Percentiles rank a stretch among this genome's conserved stretches.
These are phyloP conservation scores for Barnettozyma californica DNA, from an alignment of 805 yeast genomes.

Conservation along the genomic window DNA sequence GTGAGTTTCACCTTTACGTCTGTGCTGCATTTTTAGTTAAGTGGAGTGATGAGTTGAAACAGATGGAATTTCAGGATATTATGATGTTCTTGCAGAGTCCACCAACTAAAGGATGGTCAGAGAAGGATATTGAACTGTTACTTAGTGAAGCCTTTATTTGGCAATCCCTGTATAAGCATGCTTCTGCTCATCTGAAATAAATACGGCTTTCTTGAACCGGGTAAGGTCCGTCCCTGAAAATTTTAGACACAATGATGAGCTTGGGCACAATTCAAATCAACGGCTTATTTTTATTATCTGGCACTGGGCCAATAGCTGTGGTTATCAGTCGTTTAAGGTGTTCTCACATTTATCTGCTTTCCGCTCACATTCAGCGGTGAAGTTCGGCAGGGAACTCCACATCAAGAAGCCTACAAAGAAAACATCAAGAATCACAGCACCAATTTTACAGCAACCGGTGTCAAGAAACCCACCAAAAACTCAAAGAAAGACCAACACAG, in stretches of 20 bases:
- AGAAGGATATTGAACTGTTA: slow-evolving; percentile 84
- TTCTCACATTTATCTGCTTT: neutral
- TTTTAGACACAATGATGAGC: neutral
- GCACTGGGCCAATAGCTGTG: neutral
- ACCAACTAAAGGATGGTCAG: slow-evolving; percentile 83
- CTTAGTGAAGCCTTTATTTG: slow-evolving; percentile 95
- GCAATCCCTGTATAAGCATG: slow-evolving; percentile 89
- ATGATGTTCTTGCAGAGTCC: slow-evolving; percentile 87
- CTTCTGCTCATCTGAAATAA: slow-evolving; percentile 65
- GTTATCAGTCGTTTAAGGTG: neutral
- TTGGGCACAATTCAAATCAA: neutral
- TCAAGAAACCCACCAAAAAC: neutral
- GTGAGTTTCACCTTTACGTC: slow-evolving; percentile 91
- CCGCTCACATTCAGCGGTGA: slow-evolving; percentile 13
- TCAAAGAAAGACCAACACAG: slow-evolving; percentile 6
- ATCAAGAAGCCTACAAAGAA: neutral
- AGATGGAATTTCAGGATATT: slow-evolving; percentile 92
- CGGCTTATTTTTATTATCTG: neutral
- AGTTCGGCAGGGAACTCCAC: slow-evolving; percentile 7
- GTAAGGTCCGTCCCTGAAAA: slow-evolving; percentile 6
- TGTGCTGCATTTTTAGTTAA: slow-evolving; percentile 94
- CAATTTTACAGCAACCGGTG: neutral
- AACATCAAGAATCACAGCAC: neutral
- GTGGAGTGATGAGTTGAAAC: slow-evolving; percentile 72
- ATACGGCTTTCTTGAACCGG: neutral